Evolutionary conservation across 2,329 filamentous ascomycete genomes (phyloP).

Genomic region (Leptodontidium sp.): DNA sequence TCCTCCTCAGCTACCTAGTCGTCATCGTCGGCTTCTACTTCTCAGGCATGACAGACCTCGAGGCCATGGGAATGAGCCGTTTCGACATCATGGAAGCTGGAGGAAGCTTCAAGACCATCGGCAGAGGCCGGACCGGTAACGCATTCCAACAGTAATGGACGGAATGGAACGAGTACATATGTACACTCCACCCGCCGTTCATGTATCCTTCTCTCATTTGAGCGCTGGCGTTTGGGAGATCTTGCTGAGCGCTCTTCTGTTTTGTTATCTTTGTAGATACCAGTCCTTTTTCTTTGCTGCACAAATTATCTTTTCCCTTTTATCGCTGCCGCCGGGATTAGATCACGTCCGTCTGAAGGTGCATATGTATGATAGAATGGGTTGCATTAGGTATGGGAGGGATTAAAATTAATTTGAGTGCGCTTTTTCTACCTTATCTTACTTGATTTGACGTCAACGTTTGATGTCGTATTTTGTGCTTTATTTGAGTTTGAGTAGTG

Average conservation of each 20-base stretch:
- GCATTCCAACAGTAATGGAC: conserved; percentile 44
- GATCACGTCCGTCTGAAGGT: conserved; percentile 4
- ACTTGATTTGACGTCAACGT: too few relatives aligned
- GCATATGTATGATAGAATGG: conserved; percentile 28
- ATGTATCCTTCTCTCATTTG: conserved; percentile 34
- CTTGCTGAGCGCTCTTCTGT: conserved; percentile 23
- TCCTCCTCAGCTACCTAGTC: conserved; percentile 91
- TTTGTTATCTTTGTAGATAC: conserved; percentile 32
- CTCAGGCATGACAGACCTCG: conserved; percentile 59
- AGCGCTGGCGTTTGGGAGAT: conserved; percentile 42
- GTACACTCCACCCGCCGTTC: conserved; percentile 11
- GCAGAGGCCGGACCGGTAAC: conserved; percentile 41
- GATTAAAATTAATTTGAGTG: conserved; percentile 4
- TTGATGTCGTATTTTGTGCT: too few relatives aligned
- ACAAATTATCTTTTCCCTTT: conserved; percentile 25
- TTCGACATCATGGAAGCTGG: conserved; percentile 47
- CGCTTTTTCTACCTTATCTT: not conserved
- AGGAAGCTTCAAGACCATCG: conserved; percentile 47
- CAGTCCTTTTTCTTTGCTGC: conserved; percentile 22
- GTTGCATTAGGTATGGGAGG: conserved; percentile 13
- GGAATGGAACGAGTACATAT: not conserved
- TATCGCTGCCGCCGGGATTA: not conserved
- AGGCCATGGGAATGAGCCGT: conserved; percentile 44
- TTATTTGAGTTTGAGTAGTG: too few relatives aligned
- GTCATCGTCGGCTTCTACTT: conserved; percentile 93